Evolutionary conservation across 768 basidiomycete species (phyloP), one percentile per base, ranked within the genome.

Genomic region (Astraeus odoratus): DNA sequence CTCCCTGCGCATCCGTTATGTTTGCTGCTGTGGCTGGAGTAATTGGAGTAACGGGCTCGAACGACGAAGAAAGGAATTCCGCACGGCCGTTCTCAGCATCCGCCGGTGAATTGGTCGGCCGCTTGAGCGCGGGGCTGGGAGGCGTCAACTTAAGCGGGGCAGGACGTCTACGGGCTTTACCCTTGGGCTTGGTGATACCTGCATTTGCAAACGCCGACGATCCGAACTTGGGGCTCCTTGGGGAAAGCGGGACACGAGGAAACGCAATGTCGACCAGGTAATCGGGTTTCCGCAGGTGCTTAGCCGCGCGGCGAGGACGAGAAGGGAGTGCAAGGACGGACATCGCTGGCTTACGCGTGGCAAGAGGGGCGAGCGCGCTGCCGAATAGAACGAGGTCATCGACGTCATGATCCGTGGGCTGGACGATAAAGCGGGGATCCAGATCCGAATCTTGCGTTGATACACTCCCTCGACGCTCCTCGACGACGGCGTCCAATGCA

Each of bases 371-470:
- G 12, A 56, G 41, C 2, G 58, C 46, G 18, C 58, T 51, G 7
- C 65, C 63, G 42, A 68, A 68, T 13, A 54, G 51, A 9, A 61
- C 63, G 15, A 68, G 59, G 42, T 66, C 66, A 42, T 73, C 69
- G 23, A 61, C 60, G 2, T 57, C 46, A 5, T 37, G 34, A 39
- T 63, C 54, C 3, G 64, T 51, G 20, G 67, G 64, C 33, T 71
- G 67, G 50, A 81, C 66, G 25, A 77, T 58, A 51, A 73, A 72
- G 13, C 63, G 65, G 4, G 74, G 71, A 42, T 78, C 74, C 34
- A 80, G 61, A 40, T 77, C 76, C 2, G 78, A 81, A 55, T 75
- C 71, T 33, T 71, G 67, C 8, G 75, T 73, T 0, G 78, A 78
- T 3, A 72, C 52, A 43, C 72, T 74, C 5, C 62, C 72, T 8